Percentiles rank a stretch among this genome's conserved stretches.
Evolutionary conservation across 75 land plant genomes (phyloP).

Genomic region (Sequoia sempervirens): DNA sequence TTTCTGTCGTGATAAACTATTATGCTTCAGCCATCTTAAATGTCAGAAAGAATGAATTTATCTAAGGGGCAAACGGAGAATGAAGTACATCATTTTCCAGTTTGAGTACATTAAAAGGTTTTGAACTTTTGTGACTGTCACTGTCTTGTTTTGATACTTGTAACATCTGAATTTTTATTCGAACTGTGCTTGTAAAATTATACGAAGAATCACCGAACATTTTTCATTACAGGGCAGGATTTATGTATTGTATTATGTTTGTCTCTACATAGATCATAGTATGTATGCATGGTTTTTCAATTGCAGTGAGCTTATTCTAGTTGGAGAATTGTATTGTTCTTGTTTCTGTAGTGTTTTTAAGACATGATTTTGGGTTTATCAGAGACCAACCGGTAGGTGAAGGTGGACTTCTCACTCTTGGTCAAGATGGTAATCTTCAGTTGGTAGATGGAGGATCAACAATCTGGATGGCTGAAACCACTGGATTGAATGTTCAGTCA

Average conservation of each 20-base stretch:
- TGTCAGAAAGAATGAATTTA: not conserved
- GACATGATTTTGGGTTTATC: slow-evolving; percentile 1
- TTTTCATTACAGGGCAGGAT: not conserved
- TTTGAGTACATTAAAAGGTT: not conserved
- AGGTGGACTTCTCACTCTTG: slow-evolving; percentile 30
- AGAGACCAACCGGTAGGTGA: slow-evolving; percentile 26
- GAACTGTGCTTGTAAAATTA: not conserved
- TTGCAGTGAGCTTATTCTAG: not conserved
- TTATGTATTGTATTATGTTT: not conserved
- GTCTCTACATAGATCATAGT: not conserved
- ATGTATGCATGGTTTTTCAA: not conserved
- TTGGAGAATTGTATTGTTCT: not conserved
- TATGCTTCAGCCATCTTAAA: not conserved
- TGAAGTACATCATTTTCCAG: not conserved
- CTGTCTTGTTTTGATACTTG: not conserved
- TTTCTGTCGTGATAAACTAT: not conserved
- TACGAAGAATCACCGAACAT: not conserved
- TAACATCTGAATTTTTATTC: not conserved
- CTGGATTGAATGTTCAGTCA: slow-evolving; percentile 11
- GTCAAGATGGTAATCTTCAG: slow-evolving; percentile 32
- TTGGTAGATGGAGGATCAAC: slow-evolving; percentile 25
- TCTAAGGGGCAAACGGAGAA: not conserved
- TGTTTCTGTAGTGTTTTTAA: not conserved
- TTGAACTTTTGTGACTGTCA: not conserved
- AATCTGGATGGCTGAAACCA: slow-evolving; percentile 43